Percentiles rank a stretch among this genome's conserved stretches.
Evolutionary conservation across 2,329 filamentous ascomycete genomes (phyloP).

Genomic region (Penicillium brevicompactum): DNA sequence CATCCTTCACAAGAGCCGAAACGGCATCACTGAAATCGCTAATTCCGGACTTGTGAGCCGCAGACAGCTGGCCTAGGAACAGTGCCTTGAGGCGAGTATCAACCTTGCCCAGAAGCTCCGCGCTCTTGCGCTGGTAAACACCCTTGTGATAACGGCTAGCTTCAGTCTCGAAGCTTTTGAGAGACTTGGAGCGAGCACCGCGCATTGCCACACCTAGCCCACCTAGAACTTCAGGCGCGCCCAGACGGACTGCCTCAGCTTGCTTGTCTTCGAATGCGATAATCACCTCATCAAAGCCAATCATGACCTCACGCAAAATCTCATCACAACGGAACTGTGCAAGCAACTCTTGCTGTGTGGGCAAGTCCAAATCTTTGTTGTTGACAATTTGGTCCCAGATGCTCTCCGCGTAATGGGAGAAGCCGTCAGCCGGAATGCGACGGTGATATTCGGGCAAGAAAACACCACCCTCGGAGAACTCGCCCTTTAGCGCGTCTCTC

Average conservation of each 20-base stretch:
- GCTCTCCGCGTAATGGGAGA: conserved; percentile 87
- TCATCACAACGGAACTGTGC: conserved; percentile 98
- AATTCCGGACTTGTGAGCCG: conserved; percentile 87
- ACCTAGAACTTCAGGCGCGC: conserved; percentile 70
- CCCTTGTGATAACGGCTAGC: conserved; percentile 96
- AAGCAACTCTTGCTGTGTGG: conserved; percentile 93
- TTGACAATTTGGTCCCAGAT: conserved; percentile 98
- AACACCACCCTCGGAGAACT: conserved; percentile 77
- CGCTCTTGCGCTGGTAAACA: conserved; percentile 82
- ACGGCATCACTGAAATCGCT: conserved; percentile 84
- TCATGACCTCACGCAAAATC: conserved; percentile 84
- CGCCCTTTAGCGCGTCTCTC: conserved; percentile 60
- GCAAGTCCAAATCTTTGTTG: conserved; percentile 96
- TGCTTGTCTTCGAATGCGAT: conserved; percentile 84
- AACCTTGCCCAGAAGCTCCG: conserved; percentile 82
- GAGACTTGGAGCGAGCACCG: conserved; percentile 68
- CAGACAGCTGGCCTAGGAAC: conserved; percentile 83
- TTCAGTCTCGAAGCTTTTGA: conserved; percentile 85
- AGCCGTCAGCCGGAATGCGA: conserved; percentile 94
- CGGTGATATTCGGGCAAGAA: conserved; percentile 95
- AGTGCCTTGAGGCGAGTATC: conserved; percentile 85
- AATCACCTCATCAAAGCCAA: conserved; percentile 81
- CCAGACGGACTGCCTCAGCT: conserved; percentile 70
- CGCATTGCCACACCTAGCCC: conserved; percentile 76
- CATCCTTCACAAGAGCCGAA: conserved; percentile 79